A percentile compares a stretch with the other conserved stretches of the same genome.
phyloP scores from a whole-genome alignment of 768 basidiomycete species.

The Roridomyces roridus region DNA sequence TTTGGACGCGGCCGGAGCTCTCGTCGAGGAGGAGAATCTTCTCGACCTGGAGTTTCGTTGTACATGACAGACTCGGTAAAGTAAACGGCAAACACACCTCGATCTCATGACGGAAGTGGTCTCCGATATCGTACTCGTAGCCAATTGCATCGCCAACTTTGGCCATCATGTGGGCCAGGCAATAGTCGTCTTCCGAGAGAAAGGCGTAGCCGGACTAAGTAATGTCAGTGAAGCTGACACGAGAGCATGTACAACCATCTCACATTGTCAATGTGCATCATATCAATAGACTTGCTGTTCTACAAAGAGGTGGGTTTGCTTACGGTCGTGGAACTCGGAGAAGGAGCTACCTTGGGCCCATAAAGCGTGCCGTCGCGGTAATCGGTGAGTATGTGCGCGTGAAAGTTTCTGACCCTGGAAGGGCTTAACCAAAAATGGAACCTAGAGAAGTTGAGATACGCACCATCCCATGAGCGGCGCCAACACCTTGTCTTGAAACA shows the following conservation, averaged over 20 bases:
- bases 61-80: neutral
- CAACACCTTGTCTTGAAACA: conserved; percentile 34
- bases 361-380: conserved; percentile 31
- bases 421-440: conserved; percentile 1
- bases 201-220: conserved; percentile 31
- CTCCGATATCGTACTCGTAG: conserved; percentile 34
- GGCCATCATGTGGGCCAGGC: conserved; percentile 29
- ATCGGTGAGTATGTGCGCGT: conserved; percentile 34
- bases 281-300: conserved; percentile 27
- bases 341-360: conserved; percentile 31
- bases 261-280: conserved; percentile 28
- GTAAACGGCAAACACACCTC: conserved; percentile 21
- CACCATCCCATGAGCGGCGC: conserved; percentile 35
- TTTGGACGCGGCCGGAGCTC: conserved; percentile 28
- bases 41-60: conserved; percentile 18
- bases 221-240: too few species aligned
- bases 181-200: conserved; percentile 30
- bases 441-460: conserved; percentile 1
- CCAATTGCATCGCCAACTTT: conserved; percentile 28
- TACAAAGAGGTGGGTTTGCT: conserved; percentile 16
- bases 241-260: conserved; percentile 3
- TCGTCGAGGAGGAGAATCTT: conserved; percentile 28
- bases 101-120: conserved; percentile 32
- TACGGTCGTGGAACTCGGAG: too few species aligned
- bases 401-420: conserved; percentile 32